phyloP scores from a whole-genome alignment of 805 yeast species.

The Sugiyamaella mastotermitis region DNA sequence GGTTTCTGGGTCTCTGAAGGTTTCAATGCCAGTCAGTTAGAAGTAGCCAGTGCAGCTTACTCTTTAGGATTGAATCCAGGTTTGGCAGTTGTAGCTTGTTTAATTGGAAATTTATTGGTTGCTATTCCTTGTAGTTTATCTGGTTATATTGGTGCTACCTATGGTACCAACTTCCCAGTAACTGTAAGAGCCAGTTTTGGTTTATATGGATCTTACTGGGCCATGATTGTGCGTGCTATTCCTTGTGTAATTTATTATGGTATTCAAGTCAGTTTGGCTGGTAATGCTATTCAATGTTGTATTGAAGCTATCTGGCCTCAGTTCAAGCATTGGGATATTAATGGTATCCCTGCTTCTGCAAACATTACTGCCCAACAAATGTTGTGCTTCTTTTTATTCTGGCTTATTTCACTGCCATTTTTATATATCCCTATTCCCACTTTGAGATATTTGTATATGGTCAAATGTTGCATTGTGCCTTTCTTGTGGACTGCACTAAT shows the following conservation, averaged over 20 bases:
- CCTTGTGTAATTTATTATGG: slow-evolving; percentile 19
- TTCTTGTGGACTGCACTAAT: slow-evolving; percentile 70
- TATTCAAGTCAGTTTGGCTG: slow-evolving; percentile 17
- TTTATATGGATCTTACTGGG: slow-evolving; percentile 15
- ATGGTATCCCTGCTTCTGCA: slow-evolving; percentile 58
- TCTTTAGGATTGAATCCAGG: slow-evolving; percentile 15
- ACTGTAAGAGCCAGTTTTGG: slow-evolving; percentile 23
- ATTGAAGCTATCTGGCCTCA: slow-evolving; percentile 16
- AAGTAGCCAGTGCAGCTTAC: slow-evolving; percentile 13
- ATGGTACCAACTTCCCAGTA: slow-evolving; percentile 25
- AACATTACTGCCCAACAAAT: slow-evolving; percentile 51
- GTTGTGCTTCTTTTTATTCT: slow-evolving; percentile 74
- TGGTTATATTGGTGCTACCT: slow-evolving; percentile 17
- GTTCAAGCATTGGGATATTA: slow-evolving; percentile 17
- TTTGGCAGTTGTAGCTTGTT: slow-evolving; percentile 14
- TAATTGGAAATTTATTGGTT: slow-evolving; percentile 12
- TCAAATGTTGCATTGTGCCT: slow-evolving; percentile 82
- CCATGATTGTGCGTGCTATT: slow-evolving; percentile 17
- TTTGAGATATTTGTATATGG: slow-evolving; percentile 75
- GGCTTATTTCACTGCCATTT: slow-evolving; percentile 75
- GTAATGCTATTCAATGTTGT: slow-evolving; percentile 9
- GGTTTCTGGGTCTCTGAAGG: slow-evolving; percentile 20
- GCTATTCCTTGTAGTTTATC: slow-evolving; percentile 13
- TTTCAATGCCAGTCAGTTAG: slow-evolving; percentile 17
- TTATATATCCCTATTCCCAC: slow-evolving; percentile 76